Percentiles rank a stretch among this genome's conserved stretches.
Evolutionary conservation across 2,329 filamentous ascomycete species (phyloP).

Genomic region (Fonsecaea erecta): DNA sequence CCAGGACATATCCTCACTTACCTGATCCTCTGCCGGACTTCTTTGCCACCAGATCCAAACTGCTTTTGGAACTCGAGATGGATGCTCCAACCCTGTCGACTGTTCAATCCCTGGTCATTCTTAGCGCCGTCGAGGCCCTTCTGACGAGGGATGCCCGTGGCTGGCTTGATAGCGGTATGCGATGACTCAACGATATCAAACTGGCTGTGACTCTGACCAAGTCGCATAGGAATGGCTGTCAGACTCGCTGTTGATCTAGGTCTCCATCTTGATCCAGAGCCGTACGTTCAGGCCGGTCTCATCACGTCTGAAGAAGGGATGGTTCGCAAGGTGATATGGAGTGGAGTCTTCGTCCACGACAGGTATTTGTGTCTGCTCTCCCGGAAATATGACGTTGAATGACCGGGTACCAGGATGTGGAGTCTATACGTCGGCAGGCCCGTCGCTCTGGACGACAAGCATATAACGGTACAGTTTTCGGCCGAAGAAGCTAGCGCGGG

Average conservation of each 20-base stretch:
- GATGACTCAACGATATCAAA: not conserved
- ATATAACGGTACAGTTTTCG: conserved; percentile 30
- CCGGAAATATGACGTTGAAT: not conserved
- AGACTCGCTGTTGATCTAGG: conserved; percentile 33
- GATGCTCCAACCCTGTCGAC: conserved; percentile 37
- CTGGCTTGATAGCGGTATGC: conserved; percentile 38
- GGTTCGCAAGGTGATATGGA: conserved; percentile 28
- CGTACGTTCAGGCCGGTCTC: conserved; percentile 23
- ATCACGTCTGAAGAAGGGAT: conserved; percentile 23
- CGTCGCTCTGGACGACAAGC: conserved; percentile 33
- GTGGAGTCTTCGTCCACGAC: conserved; percentile 28
- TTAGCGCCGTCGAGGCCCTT: conserved; percentile 35
- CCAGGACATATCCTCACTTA: conserved; percentile 18
- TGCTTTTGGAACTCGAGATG: conserved; percentile 38
- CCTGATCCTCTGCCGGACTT: conserved; percentile 34
- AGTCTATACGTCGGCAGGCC: conserved; percentile 36
- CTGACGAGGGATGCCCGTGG: conserved; percentile 37
- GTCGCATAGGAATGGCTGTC: conserved; percentile 32
- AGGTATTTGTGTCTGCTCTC: conserved; percentile 10
- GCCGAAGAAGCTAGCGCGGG: not conserved
- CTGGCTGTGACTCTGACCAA: not conserved
- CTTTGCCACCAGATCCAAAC: conserved; percentile 36
- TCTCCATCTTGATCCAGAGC: conserved; percentile 28
- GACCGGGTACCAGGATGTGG: conserved; percentile 32
- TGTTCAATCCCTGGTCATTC: conserved; percentile 36